Conservation (phyloP, 78 protist genomes). For the Neovahlkampfia damariscottae region DNA sequence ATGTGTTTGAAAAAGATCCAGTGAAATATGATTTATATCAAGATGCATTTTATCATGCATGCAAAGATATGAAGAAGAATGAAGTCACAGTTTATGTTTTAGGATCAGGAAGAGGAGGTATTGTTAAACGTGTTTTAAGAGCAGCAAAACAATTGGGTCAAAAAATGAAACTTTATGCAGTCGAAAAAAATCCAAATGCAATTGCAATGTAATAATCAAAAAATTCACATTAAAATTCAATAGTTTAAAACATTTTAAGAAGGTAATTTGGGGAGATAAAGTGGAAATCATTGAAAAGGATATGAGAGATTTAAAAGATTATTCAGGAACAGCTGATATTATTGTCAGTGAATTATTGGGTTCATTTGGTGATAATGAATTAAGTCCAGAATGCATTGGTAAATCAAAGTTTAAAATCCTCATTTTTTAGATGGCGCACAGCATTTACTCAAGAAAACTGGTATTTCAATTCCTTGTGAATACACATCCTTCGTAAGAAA, state of each 20-base stretch:
- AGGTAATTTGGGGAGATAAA: neutral
- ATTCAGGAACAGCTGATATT: conserved; percentile 20
- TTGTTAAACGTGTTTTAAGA: conserved; percentile 49
- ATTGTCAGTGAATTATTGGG: conserved; percentile 88
- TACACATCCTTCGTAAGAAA: conserved; percentile 70
- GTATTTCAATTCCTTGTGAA: conserved; percentile 73
- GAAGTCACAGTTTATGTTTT: conserved; percentile 73
- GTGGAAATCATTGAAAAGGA: conserved; percentile 31
- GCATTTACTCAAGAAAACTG: conserved; percentile 41
- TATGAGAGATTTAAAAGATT: conserved; percentile 54
- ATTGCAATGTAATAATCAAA: conserved; percentile 66
- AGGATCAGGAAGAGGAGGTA: conserved; percentile 98
- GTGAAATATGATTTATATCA: conserved; percentile 69
- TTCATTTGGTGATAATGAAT: conserved; percentile 96
- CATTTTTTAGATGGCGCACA: conserved; percentile 93
- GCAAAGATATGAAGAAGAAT: neutral
- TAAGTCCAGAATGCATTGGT: conserved; percentile 99
- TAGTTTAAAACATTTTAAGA: neutral
- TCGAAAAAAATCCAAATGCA: conserved; percentile 97
- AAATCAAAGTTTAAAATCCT: too few species aligned
- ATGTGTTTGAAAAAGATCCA: conserved; percentile 88
- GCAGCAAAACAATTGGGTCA: conserved; percentile 32
- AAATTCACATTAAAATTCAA: too few species aligned
- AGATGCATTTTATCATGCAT: conserved; percentile 1
- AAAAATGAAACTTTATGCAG: conserved; percentile 53